Evolutionary conservation across 176 grass and related monocot species (phyloP).

Genomic region (Sorghum bicolor): Sorghum_bicolor_NCBIv3 NC_012870.2:12169001-12169500

Average conservation of each 20-base stretch:
- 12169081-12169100: not conserved
- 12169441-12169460: constrained; percentile 12
- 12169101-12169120: not conserved
- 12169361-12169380: constrained; percentile 26
- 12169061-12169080: not conserved
- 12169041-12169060: not conserved
- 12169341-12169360: not conserved
- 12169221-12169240: constrained; percentile 13
- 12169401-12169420: not conserved
- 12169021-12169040: too few relatives aligned
- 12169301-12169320: not conserved
- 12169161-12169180: constrained; percentile 39
- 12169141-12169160: not conserved
- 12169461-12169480: not conserved
- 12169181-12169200: constrained; percentile 29
- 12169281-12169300: not conserved
- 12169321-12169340: constrained; percentile 31
- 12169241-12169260: constrained; percentile 5
- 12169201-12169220: constrained; percentile 26
- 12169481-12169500: not conserved
- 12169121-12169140: not conserved
- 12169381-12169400: constrained; percentile 13
- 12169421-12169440: constrained; percentile 46
- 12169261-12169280: constrained; percentile 11
- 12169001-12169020: not conserved